Percentiles rank a stretch among this genome's conserved stretches.
These are phyloP conservation scores for Reutealis trisperma DNA, from an alignment of 345 rosid species.

Conservation along the genomic window DNA sequence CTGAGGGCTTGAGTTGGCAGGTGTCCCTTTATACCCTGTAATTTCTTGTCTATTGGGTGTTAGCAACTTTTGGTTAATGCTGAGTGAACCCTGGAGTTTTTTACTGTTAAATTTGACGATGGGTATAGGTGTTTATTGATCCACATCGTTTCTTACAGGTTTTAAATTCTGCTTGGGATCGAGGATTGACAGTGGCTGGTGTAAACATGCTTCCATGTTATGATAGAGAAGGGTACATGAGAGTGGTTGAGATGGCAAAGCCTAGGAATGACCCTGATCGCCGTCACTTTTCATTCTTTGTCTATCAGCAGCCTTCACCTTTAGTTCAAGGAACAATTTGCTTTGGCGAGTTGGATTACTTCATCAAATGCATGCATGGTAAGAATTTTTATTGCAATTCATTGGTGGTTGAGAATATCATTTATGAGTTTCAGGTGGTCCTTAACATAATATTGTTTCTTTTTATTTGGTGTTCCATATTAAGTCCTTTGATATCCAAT, in stretches of 20 bases:
- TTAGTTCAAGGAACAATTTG: conserved; percentile 68
- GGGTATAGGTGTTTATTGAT: conserved; percentile 3
- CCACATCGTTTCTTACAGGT: conserved; percentile 47
- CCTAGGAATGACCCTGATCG: conserved; percentile 86
- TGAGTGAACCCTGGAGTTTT: not conserved
- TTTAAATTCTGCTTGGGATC: conserved; percentile 86
- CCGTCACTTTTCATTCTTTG: conserved; percentile 67
- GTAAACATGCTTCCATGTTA: conserved; percentile 69
- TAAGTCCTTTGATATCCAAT: not conserved
- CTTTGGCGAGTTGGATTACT: conserved; percentile 73
- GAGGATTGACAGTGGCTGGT: conserved; percentile 64
- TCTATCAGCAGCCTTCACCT: conserved; percentile 79
- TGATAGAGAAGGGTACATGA: conserved; percentile 69
- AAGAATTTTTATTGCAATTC: conserved; percentile 13
- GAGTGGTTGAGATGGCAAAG: conserved; percentile 78
- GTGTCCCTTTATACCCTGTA: conserved; percentile 30
- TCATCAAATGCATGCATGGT: conserved; percentile 89
- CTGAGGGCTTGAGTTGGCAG: conserved; percentile 95
- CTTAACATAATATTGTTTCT: not conserved
- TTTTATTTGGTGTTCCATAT: not conserved
- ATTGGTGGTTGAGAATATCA: not conserved
- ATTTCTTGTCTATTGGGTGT: not conserved
- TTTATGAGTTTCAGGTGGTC: not conserved
- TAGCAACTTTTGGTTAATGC: not conserved
- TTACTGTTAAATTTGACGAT: not conserved